phyloP scores from a whole-genome alignment of 345 rosid species.

The Punica granatum region DNA sequence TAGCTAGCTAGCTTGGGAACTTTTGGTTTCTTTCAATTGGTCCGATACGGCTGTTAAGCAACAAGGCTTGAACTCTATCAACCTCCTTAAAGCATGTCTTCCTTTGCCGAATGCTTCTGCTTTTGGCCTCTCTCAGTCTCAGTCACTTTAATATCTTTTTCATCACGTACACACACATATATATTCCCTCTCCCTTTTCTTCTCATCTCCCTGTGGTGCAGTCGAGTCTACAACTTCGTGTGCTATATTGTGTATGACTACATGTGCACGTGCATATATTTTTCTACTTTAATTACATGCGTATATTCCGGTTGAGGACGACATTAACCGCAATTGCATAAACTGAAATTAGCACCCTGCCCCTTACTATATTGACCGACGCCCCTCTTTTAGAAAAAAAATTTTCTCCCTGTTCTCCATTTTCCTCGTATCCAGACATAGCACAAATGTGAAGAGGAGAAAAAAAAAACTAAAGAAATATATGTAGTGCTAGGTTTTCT shows the following conservation, averaged over 20 bases:
- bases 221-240: not conserved
- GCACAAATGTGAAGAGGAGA: no score
- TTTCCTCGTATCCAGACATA: no score
- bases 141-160: not conserved
- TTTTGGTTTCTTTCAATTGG: not conserved
- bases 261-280: not conserved
- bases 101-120: not conserved
- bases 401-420: no score
- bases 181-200: not conserved
- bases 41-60: constrained; percentile 3
- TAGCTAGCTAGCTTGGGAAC: not conserved
- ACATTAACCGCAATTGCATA: no score
- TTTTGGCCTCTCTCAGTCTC: not conserved
- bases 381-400: no score
- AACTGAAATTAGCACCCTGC: no score
- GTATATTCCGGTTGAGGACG: no score
- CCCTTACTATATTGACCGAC: no score
- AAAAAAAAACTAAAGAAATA: no score
- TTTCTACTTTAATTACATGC: no score
- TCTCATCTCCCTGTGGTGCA: not conserved
- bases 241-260: not conserved
- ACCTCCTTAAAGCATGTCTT: not conserved
- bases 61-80: not conserved
- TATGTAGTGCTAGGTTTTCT: no score
- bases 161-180: no score